Conservation (phyloP, 352 stramenopile genomes). For the Globisporangium emineosum region DNA sequence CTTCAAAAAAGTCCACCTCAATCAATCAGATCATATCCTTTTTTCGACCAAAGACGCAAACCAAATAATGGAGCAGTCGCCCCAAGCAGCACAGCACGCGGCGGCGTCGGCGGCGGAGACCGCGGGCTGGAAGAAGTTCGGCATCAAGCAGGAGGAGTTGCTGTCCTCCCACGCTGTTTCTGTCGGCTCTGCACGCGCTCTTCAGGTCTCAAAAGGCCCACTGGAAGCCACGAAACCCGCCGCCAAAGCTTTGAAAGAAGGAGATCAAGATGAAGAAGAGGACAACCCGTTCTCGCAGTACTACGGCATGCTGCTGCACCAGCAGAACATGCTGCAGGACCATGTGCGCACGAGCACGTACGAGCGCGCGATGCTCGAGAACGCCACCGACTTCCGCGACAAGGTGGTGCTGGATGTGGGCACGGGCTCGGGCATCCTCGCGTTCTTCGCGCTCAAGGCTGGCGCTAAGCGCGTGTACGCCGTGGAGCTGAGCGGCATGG, state of each 20-base stretch:
- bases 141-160: conserved; percentile 28
- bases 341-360: conserved; percentile 98
- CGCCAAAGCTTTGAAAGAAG: not conserved
- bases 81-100: conserved; percentile 11
- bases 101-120: conserved; percentile 25
- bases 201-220: not conserved
- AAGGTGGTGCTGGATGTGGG: conserved; percentile 99
- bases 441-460: conserved; percentile 97
- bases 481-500: conserved; percentile 98
- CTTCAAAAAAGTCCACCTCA: not conserved
- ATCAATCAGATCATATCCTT: not conserved
- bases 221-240: conserved; percentile 1
- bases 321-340: conserved; percentile 99
- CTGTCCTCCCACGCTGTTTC: not conserved
- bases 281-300: conserved; percentile 93
- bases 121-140: conserved; percentile 26
- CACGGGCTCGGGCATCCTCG: conserved; percentile 98
- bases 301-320: conserved; percentile 95
- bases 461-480: conserved; percentile 94
- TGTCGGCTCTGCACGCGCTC: not conserved
- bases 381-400: conserved; percentile 92
- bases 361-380: conserved; percentile 96
- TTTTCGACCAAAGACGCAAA: not conserved
- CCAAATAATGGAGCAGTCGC: conserved; percentile 7
- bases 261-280: conserved; percentile 33